Percentiles rank a stretch among this genome's conserved stretches.
Evolutionary conservation across 75 land plant species (phyloP).

Genomic region (Selaginella moellendorffii): DNA sequence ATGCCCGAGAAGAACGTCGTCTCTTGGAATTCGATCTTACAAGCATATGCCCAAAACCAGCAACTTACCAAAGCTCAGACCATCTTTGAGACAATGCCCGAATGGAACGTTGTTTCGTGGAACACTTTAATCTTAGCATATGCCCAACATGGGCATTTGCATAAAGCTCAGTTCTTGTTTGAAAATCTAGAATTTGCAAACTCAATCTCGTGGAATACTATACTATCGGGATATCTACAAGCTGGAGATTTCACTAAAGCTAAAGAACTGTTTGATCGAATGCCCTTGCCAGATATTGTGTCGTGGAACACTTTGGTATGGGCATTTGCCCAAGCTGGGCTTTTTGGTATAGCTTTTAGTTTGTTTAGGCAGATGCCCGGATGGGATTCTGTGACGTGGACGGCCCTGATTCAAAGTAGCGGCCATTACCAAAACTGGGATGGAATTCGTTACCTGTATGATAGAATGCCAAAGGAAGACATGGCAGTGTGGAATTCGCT

Average conservation of each 20-base stretch:
- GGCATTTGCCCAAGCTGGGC: slow-evolving; percentile 36
- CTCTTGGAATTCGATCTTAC: slow-evolving; percentile 32
- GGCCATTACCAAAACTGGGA: neutral
- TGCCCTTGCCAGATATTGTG: slow-evolving; percentile 28
- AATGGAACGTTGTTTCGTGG: slow-evolving; percentile 21
- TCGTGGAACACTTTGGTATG: slow-evolving; percentile 46
- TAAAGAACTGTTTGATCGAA: slow-evolving; percentile 20
- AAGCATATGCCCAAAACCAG: slow-evolving; percentile 19
- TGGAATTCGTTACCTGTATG: neutral
- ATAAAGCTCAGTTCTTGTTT: neutral
- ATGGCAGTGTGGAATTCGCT: neutral
- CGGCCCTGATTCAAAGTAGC: neutral
- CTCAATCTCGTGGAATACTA: slow-evolving; percentile 11
- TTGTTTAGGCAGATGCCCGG: slow-evolving; percentile 23
- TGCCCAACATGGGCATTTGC: neutral
- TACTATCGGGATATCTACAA: slow-evolving; percentile 30
- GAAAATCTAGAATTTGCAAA: neutral
- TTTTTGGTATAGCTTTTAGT: slow-evolving; percentile 29
- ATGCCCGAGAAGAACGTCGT: slow-evolving; percentile 16
- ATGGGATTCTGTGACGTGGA: neutral
- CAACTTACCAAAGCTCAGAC: slow-evolving; percentile 29
- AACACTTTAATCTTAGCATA: neutral
- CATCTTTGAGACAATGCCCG: slow-evolving; percentile 35
- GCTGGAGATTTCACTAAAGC: slow-evolving; percentile 26
- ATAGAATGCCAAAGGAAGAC: neutral